phyloP scores from a whole-genome alignment of 805 yeast genomes.

The Schwanniomyces vanrijiae region DNA sequence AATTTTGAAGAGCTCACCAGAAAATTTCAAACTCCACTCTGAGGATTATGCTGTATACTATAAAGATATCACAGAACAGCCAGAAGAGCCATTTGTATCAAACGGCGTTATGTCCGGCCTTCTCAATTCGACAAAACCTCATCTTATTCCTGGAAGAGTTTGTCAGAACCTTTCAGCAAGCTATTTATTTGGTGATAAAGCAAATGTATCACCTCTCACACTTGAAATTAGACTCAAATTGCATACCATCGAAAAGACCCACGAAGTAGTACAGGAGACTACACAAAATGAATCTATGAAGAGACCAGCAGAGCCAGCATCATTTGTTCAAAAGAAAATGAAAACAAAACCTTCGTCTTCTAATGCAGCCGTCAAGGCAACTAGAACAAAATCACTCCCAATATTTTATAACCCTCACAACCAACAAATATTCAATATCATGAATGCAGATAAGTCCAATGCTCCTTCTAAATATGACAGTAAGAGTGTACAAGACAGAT shows the following conservation, averaged over 20 bases:
- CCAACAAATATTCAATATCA: conserved; percentile 39
- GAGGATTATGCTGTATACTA: conserved; percentile 47
- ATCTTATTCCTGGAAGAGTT: conserved; percentile 51
- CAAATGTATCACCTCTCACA: conserved; percentile 44
- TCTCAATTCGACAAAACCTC: conserved; percentile 21
- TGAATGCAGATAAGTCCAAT: conserved; percentile 41
- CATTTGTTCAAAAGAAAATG: conserved; percentile 12
- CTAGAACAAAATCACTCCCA: conserved; percentile 45
- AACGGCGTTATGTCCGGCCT: conserved; percentile 39
- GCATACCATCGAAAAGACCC: conserved; percentile 31
- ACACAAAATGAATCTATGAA: conserved; percentile 7
- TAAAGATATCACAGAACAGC: conserved; percentile 47
- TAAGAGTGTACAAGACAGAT: conserved; percentile 42
- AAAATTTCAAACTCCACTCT: conserved; percentile 36
- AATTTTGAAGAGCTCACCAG: conserved; percentile 39
- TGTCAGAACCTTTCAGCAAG: conserved; percentile 57
- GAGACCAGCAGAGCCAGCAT: conserved; percentile 8
- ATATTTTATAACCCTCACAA: conserved; percentile 39
- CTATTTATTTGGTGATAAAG: conserved; percentile 36
- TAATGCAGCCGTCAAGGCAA: conserved; percentile 35
- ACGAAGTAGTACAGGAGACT: conserved; percentile 8
- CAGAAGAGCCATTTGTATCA: conserved; percentile 48
- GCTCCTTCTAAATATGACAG: conserved; percentile 38
- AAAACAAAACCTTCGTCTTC: conserved; percentile 4
- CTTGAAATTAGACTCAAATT: conserved; percentile 57